Base-by-base conservation (phyloP, 2,329 filamentous ascomycete genomes). In the Fusarium sp. region DNA sequence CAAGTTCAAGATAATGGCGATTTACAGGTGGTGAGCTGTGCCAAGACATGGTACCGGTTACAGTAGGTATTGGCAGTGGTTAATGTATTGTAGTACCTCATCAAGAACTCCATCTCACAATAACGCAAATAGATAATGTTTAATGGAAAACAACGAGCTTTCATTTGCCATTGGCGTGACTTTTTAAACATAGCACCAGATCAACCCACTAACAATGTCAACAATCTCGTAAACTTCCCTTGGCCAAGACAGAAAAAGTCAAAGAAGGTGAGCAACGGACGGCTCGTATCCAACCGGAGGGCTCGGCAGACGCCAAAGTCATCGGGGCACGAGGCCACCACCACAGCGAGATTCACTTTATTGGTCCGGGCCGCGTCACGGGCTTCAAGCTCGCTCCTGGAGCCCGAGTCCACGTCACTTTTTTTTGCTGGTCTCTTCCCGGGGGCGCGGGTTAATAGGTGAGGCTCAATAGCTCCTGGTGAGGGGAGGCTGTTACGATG, bases 301-400 rank as follows among this genome's bases (percentile, higher is more conserved):
- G 35, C 69, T 75, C 72, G 72, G 72, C 72, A 57, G 62, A 37
- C 50, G 47, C 71, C 54, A 72, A 69, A 73, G 62, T 69, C 69
- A 72, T 52, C 56, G 24, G 24, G 47, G 24, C 57, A 52, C 64
- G 29, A 14, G 42, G 27, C 61, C 70, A 68, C 62, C 62, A 64
- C 67, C 62, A 71, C 67, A 72, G 52, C 45, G n/a, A 29, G 27
- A 58, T 34, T 9, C 69, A 45, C 24, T 31, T 31, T 58, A 75
- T 74, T 74, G 72, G 72, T 31, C 62, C 29, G 63, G 60, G 63
- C 72, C 72, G 72, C 72, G 72, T 75, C 72, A 75, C 72, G 66
- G 64, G 72, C 72, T 70, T 75, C 57, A 65, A 54, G 37, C 27
- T 64, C 66, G 50, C 57, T 64, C 45, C 52, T 70, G 50, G 69